phyloP scores from a whole-genome alignment of 345 rosid genomes.

The Geranium brycei region DNA sequence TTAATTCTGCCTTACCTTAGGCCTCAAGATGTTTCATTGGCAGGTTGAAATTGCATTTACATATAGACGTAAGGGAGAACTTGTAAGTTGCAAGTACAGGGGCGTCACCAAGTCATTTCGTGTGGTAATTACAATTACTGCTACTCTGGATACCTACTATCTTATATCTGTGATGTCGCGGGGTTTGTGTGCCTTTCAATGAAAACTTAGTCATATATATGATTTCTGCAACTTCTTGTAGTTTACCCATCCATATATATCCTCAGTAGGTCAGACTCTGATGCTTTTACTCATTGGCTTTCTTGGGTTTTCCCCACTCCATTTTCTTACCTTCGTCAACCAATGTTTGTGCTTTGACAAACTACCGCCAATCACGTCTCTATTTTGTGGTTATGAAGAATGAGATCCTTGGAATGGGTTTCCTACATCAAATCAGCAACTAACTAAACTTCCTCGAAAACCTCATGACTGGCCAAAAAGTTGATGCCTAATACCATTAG shows the following conservation, averaged over 20 bases:
- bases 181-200: neutral
- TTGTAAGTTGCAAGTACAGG: conserved; percentile 87
- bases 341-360: no score
- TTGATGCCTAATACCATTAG: neutral
- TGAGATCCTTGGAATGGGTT: neutral
- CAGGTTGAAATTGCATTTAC: conserved; percentile 88
- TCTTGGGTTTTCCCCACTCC: no score
- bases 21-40: conserved; percentile 14
- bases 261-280: no score
- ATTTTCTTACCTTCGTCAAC: no score
- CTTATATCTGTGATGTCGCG: neutral
- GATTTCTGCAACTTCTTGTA: no score
- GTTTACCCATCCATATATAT: no score
- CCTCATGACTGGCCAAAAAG: neutral
- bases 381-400: no score
- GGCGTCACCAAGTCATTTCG: conserved; percentile 57
- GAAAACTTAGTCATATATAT: no score
- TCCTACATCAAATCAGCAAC: no score
- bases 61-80: conserved; percentile 52
- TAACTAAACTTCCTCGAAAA: no score
- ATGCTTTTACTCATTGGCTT: no score
- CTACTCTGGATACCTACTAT: neutral
- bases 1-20: conserved; percentile 5
- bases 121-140: conserved; percentile 42
- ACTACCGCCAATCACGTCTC: no score